Evolutionary conservation across 2,329 filamentous ascomycete genomes (phyloP), one percentile per base, ranked within the genome.

Genomic region (Cephalotrichum gorgonifer): DNA sequence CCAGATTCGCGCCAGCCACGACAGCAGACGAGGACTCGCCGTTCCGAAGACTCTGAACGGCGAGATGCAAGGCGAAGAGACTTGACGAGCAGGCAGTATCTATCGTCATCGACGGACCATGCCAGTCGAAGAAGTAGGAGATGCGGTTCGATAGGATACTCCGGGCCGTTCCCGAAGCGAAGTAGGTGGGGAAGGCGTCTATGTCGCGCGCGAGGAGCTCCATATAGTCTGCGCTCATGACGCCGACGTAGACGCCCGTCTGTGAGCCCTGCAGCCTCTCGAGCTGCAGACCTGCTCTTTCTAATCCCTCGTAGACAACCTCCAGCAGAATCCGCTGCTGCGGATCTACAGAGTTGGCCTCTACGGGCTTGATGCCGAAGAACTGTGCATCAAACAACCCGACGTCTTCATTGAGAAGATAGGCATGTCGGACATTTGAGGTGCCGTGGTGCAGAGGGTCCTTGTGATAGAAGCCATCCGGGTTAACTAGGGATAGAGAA

Each of bases 71-170:
- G 2, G 61, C 62, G 7, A 59, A 54, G 39, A 68, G 22, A 12
- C 56, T 55, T 8, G 60, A 61, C 2, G 62, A 65, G 49, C 65
- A 68, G 4, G 62, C 65, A 2, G 65, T 67, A 47, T 66, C 58
- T 3, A 67, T 55, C 2, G 63, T 59, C 45, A 66, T 56, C 26
- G 57, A 64, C 1, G 65, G 64, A 2, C 65, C 65, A 11, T 55
- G 55, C 31, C 62, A 53, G 45, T 67, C 58, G 43, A 64, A 68
- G 48, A 61, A 62, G 45, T 64, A 65, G 15, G 64, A 66, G 12
- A 69, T 54, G 1, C 70, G 61, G 50, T 72, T 72, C 0, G 68
- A 56, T 6, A 67, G 28, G 3, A 70, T 61, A 7, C 56, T 60
- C 8, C 54, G 44, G 15, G 54, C 57, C 1, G 55, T 58, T 5